These are phyloP conservation scores for Neurospora sp. DNA, from an alignment of 495 filamentous ascomycete genomes.

Conservation along the genomic window DNA sequence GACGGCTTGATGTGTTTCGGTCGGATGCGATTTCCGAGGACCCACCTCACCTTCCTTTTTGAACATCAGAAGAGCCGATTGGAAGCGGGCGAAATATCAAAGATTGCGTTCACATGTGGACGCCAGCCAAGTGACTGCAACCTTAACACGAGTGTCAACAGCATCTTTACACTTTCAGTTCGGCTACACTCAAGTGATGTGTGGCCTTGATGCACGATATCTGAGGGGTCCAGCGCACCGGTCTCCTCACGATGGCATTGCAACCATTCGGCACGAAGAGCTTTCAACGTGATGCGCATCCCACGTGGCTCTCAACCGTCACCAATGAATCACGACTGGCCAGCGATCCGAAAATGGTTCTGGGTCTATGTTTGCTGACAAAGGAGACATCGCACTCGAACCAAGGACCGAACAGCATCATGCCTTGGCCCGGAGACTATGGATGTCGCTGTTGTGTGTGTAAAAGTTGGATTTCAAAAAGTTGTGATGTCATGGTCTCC, in stretches of 20 bases:
- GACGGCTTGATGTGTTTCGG: background rate
- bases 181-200: background rate
- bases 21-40: background rate
- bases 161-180: background rate
- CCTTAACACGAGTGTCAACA: background rate
- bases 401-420: background rate
- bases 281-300: background rate
- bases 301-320: background rate
- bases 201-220: background rate
- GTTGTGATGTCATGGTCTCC: background rate
- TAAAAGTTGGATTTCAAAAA: background rate
- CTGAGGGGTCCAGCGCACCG: background rate
- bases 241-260: background rate
- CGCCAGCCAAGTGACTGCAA: background rate
- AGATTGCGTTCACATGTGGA: background rate
- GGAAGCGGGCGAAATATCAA: background rate
- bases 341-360: background rate
- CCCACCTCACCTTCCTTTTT: background rate
- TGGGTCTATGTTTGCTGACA: too few relatives aligned
- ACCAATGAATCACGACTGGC: background rate
- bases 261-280: background rate
- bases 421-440: background rate
- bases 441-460: background rate
- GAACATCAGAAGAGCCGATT: background rate
- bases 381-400: background rate